These are phyloP conservation scores for Coprinellus micaceus DNA, from an alignment of 768 basidiomycete species.

Conservation along the genomic window DNA sequence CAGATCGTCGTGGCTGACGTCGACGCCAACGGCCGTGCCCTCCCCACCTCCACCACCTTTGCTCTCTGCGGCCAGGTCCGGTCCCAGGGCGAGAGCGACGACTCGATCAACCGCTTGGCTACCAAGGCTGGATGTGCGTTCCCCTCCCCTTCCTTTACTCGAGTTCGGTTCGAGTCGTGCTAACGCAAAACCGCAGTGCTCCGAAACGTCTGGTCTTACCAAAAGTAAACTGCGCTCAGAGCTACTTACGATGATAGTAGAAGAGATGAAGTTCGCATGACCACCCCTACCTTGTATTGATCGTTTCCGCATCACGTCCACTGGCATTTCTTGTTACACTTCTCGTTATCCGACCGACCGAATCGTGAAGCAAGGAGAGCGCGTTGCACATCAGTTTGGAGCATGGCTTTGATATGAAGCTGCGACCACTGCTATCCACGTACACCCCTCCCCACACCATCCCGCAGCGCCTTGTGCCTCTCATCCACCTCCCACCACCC, in stretches of 20 bases:
- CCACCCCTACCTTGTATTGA: constrained; percentile 4
- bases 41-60: constrained; percentile 81
- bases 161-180: constrained; percentile 2
- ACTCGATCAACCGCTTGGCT: constrained; percentile 93
- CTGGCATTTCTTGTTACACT: neutral
- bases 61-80: constrained; percentile 93
- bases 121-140: constrained; percentile 91
- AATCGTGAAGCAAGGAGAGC: neutral
- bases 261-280: constrained; percentile 1
- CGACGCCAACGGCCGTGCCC: constrained; percentile 80
- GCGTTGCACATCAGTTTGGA: neutral
- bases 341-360: neutral
- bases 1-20: constrained; percentile 95
- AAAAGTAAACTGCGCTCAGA: constrained; percentile 68
- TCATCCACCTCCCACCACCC: neutral
- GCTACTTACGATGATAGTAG: no score
- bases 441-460: no score
- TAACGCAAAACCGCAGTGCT: constrained; percentile 64
- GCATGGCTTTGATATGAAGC: neutral
- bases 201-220: constrained; percentile 93
- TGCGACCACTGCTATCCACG: neutral
- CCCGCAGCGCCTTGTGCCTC: no score
- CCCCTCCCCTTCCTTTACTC: neutral
- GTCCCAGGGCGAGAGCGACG: constrained; percentile 94
- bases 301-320: neutral